phyloP scores from a whole-genome alignment of 2,329 filamentous ascomycete genomes.

The Onygenales sp. region DNA sequence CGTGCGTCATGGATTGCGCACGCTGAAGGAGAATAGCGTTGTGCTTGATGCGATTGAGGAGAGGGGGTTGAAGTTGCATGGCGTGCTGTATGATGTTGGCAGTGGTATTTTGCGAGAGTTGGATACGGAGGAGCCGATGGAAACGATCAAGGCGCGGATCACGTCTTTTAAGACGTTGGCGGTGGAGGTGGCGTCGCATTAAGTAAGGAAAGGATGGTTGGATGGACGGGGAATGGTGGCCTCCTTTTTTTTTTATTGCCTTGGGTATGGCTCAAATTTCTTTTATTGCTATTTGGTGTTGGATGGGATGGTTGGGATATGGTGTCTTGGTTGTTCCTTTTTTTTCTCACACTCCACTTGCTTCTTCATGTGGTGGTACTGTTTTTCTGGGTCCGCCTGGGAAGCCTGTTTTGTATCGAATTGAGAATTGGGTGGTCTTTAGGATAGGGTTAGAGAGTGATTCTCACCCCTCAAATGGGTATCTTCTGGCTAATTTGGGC shows the following conservation, averaged over 20 bases:
- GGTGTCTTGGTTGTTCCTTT: too few relatives aligned
- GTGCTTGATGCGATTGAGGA: constrained; percentile 63
- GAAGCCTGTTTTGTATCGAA: too few relatives aligned
- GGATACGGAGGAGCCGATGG: constrained; percentile 35
- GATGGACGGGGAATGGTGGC: neutral
- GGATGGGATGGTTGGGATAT: too few relatives aligned
- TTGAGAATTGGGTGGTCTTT: too few relatives aligned
- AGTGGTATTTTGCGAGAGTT: constrained; percentile 47
- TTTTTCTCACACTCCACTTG: too few relatives aligned
- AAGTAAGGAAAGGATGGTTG: neutral
- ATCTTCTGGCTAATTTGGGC: too few relatives aligned
- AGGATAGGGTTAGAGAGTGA: too few relatives aligned
- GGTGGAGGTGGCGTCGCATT: neutral
- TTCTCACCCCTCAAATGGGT: too few relatives aligned
- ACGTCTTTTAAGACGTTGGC: constrained; percentile 28
- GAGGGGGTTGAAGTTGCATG: constrained; percentile 64
- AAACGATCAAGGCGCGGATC: constrained; percentile 28
- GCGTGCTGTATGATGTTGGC: constrained; percentile 62
- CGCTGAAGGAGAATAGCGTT: constrained; percentile 58
- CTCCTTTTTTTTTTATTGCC: neutral
- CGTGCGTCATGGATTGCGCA: constrained; percentile 58
- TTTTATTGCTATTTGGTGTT: neutral
- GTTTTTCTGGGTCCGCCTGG: too few relatives aligned
- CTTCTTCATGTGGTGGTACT: too few relatives aligned
- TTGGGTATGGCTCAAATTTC: neutral